phyloP scores from a whole-genome alignment of 257 asterid genomes.

The Nemophila menziesii region DNA sequence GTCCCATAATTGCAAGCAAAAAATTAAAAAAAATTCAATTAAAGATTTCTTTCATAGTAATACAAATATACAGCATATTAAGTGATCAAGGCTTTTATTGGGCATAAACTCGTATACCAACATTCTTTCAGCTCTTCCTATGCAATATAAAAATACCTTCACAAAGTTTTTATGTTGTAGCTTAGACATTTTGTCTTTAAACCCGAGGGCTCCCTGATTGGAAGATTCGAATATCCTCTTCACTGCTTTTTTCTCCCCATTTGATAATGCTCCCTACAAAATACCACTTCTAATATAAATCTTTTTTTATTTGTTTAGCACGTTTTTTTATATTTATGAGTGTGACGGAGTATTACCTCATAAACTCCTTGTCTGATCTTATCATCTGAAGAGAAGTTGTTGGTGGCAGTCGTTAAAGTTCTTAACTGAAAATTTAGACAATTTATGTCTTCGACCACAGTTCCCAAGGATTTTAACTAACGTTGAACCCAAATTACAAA shows the following conservation, averaged over 20 bases:
- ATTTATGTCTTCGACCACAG: too few species aligned
- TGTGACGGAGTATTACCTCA: not conserved
- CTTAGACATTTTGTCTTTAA: not conserved
- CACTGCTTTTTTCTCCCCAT: slow-evolving; percentile 6
- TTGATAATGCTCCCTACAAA: slow-evolving; percentile 2
- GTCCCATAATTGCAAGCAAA: not conserved
- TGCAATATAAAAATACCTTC: slow-evolving; percentile 4
- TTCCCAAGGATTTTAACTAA: too few species aligned
- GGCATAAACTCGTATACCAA: slow-evolving; percentile 6
- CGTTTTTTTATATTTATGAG: not conserved
- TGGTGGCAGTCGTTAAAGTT: slow-evolving; percentile 1
- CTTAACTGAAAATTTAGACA: too few species aligned
- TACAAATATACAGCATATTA: not conserved
- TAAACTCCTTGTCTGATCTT: slow-evolving; percentile 1
- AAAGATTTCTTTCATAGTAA: too few species aligned
- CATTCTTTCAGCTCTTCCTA: not conserved
- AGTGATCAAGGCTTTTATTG: slow-evolving; percentile 4
- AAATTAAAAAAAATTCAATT: not conserved
- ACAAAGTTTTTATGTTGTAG: slow-evolving; percentile 5
- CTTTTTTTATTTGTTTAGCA: not conserved
- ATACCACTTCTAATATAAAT: not conserved
- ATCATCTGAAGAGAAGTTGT: not conserved
- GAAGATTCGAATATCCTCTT: not conserved
- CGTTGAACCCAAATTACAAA: too few species aligned
- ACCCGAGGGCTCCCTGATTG: not conserved